A percentile compares a stretch with the other conserved stretches of the same genome.
These are phyloP conservation scores for Anthracocystis setariae DNA, from an alignment of 1,284 basidiomycete genomes.

Conservation along the genomic window DNA sequence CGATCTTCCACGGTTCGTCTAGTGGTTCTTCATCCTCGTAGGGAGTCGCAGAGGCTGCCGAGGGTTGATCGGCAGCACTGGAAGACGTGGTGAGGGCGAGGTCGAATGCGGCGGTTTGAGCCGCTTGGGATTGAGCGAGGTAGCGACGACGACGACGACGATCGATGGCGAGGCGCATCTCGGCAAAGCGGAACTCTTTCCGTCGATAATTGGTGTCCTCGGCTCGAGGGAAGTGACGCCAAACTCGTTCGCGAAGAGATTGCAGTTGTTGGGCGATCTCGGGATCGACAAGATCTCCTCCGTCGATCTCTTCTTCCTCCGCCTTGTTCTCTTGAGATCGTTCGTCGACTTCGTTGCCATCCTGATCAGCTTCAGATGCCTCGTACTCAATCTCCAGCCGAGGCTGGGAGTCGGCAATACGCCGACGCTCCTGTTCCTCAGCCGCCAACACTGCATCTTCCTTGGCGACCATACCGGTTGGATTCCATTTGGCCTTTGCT, in stretches of 20 bases:
- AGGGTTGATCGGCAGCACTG: constrained; percentile 20
- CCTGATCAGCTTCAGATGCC: constrained; percentile 1
- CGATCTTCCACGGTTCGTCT: constrained; percentile 46
- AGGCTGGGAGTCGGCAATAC: constrained; percentile 16
- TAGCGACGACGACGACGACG: constrained; percentile 38
- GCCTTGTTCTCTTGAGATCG: constrained; percentile 17
- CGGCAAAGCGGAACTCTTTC: constrained; percentile 55
- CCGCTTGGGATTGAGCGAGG: constrained; percentile 20
- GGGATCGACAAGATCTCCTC: constrained; percentile 44
- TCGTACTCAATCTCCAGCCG: constrained; percentile 24
- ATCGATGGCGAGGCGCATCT: constrained; percentile 56
- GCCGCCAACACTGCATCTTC: constrained; percentile 36
- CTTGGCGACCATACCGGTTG: constrained; percentile 37
- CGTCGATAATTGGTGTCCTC: constrained; percentile 61
- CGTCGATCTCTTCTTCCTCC: constrained; percentile 28
- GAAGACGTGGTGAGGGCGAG: constrained; percentile 4
- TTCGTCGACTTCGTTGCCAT: background rate
- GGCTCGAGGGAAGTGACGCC: constrained; percentile 65
- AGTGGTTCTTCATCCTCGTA: constrained; percentile 27
- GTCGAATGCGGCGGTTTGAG: constrained; percentile 4
- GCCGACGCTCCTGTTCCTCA: constrained; percentile 21
- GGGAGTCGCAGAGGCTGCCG: constrained; percentile 43
- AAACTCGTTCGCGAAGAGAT: constrained; percentile 55
- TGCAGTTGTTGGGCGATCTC: constrained; percentile 41
- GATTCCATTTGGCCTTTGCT: constrained; percentile 43